Conservation (phyloP, 2,329 filamentous ascomycete species). For the Fusarium sp. region DNA sequence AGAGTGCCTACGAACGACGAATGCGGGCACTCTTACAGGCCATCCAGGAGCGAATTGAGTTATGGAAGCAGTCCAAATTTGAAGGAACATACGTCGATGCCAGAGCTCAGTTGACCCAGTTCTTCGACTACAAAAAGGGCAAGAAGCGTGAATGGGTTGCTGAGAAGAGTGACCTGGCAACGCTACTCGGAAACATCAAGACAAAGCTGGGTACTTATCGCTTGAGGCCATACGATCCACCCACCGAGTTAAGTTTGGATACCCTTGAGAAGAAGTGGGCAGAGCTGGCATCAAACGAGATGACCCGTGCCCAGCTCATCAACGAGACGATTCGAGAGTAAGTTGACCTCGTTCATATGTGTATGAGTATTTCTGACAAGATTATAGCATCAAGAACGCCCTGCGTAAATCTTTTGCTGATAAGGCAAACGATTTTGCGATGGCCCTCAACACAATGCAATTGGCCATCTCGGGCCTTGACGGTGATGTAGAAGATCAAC, state of each 20-base stretch:
- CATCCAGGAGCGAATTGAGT: conserved; percentile 78
- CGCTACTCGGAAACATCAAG: conserved; percentile 96
- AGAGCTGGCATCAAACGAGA: conserved; percentile 83
- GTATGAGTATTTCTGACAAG: conserved; percentile 48
- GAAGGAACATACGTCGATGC: conserved; percentile 93
- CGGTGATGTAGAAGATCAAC: conserved; percentile 95
- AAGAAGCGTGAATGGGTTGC: conserved; percentile 96
- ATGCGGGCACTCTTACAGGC: conserved; percentile 85
- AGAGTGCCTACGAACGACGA: conserved; percentile 92
- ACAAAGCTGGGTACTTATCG: conserved; percentile 97
- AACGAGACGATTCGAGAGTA: conserved; percentile 98
- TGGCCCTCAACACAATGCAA: conserved; percentile 94
- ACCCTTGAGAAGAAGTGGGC: conserved; percentile 87
- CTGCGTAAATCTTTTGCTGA: conserved; percentile 94
- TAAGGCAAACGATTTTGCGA: conserved; percentile 97
- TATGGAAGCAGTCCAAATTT: conserved; percentile 85
- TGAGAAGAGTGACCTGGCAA: conserved; percentile 95
- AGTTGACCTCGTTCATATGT: conserved; percentile 51
- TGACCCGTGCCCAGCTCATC: conserved; percentile 90
- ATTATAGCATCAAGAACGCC: conserved; percentile 86
- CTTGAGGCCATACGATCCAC: conserved; percentile 90
- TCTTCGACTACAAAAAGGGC: conserved; percentile 90
- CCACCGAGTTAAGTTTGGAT: conserved; percentile 83
- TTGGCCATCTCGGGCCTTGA: conserved; percentile 96
- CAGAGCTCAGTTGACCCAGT: conserved; percentile 85